phyloP scores from a whole-genome alignment of 192 early-diverging fungal genomes.

The Gaertneriomyces sp. region DNA sequence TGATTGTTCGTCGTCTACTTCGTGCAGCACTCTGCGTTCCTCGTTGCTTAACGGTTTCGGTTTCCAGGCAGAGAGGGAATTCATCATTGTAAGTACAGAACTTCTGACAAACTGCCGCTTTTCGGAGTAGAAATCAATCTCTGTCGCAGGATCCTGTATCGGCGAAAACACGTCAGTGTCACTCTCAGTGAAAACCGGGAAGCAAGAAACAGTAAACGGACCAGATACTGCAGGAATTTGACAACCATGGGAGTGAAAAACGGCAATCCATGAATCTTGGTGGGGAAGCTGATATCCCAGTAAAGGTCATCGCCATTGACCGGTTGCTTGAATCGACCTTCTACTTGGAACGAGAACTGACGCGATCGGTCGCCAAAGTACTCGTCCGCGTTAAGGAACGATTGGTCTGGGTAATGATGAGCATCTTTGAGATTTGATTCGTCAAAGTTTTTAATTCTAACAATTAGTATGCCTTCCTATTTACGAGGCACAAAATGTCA shows the following conservation, averaged over 20 bases:
- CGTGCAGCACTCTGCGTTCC: conserved; percentile 16
- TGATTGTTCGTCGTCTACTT: background rate
- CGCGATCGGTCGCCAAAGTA: conserved; percentile 22
- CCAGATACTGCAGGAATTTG: conserved; percentile 24
- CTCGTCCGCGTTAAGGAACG: conserved; percentile 4
- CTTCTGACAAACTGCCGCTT: conserved; percentile 20
- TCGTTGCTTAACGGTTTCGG: background rate
- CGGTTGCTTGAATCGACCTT: conserved; percentile 24
- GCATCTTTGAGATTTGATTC: conserved; percentile 10
- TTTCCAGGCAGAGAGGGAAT: conserved; percentile 22
- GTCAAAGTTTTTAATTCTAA: conserved; percentile 25
- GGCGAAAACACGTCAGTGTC: no score
- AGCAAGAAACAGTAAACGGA: no score
- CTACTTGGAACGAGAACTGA: conserved; percentile 25
- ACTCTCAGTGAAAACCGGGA: no score
- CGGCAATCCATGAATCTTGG: conserved; percentile 9
- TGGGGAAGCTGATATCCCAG: conserved; percentile 26
- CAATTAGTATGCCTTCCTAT: conserved; percentile 24
- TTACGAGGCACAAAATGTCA: no score
- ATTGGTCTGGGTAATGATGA: conserved; percentile 2
- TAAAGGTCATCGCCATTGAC: conserved; percentile 31
- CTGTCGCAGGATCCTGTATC: conserved; percentile 20
- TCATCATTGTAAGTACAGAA: conserved; percentile 26
- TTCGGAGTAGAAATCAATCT: conserved; percentile 25
- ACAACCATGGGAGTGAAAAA: conserved; percentile 28